A percentile compares a stretch with the other conserved stretches of the same genome.
These are phyloP conservation scores for Tilletia setariae DNA, from an alignment of 1,284 basidiomycete species.

Conservation along the genomic window DNA sequence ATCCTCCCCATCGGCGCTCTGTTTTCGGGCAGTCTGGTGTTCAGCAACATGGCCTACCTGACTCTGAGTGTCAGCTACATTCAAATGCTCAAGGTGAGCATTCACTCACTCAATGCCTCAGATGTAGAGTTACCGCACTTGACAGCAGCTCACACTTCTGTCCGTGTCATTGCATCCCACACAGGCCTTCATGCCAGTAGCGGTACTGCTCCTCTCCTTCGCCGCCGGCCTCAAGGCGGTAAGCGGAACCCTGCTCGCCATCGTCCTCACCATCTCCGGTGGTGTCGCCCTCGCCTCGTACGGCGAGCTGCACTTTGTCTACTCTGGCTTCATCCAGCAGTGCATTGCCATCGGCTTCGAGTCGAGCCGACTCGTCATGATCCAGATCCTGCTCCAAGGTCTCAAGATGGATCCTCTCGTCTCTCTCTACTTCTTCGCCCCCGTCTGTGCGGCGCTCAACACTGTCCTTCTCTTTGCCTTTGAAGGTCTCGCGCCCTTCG, in stretches of 20 bases:
- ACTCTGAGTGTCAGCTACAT: conserved; percentile 88
- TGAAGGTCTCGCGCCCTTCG: conserved; percentile 84
- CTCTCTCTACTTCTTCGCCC: conserved; percentile 75
- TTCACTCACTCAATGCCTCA: neutral
- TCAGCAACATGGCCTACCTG: conserved; percentile 91
- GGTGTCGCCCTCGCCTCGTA: conserved; percentile 85
- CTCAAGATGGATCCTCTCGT: conserved; percentile 93
- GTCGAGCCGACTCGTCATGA: conserved; percentile 88
- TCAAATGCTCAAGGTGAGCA: conserved; percentile 87
- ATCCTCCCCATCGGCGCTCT: conserved; percentile 90
- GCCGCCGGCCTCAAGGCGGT: conserved; percentile 83
- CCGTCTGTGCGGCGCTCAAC: conserved; percentile 83
- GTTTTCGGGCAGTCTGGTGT: conserved; percentile 85
- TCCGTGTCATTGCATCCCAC: neutral
- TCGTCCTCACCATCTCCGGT: conserved; percentile 85
- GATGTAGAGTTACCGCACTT: neutral
- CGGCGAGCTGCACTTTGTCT: conserved; percentile 80
- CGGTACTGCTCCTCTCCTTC: conserved; percentile 92
- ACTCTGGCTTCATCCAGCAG: conserved; percentile 73
- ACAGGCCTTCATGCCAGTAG: conserved; percentile 91
- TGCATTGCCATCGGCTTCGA: conserved; percentile 65
- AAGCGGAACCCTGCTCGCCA: conserved; percentile 71
- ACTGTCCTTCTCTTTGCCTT: conserved; percentile 77
- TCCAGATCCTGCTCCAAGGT: conserved; percentile 89
- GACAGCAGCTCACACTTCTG: neutral